Base-by-base conservation (phyloP, 106 monocot genomes). In the Dactylorhiza incarnata region DNA sequence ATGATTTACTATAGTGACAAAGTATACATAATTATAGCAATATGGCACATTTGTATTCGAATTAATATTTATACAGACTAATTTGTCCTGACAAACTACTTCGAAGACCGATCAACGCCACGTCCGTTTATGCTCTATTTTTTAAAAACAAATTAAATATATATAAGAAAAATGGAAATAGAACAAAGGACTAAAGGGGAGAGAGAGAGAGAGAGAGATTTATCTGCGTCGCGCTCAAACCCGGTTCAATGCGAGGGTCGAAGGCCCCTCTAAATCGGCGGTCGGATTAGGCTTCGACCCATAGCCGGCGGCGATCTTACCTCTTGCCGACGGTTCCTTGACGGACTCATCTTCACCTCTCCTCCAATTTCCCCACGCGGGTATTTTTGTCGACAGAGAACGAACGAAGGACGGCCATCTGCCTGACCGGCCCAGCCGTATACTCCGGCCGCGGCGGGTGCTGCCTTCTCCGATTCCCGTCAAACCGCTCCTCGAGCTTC, bases 341-440 rank as follows among this genome's bases (percentile, higher is more conserved):
- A 19, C 45, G 3, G 74, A 74, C 7, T 29, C 54, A 4, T 54
- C 56, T 2, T 81, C 85, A 7, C 73, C 80, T 68, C 80, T 73
- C 77, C 80, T 76, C 37, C 74, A 78, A 16, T 52, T 56, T 7
- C 76, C 81, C 87, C 84, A 83, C n/a, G 76, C 74, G 17, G 81
- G 71, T 3, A 81, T 26, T 49, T 55, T 85, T 12, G 71, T 49
- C 22, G 91, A 91, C 4, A 91, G 45, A 25, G 81, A 84, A 61
- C 88, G 48, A 49, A 65, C 45, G 9, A 91, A 74, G 71, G 86
- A 86, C 11, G 86, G 82, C 91, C 88, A 88, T 75, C 88, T 72
- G 7, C 73, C 91, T 14, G 88, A 86, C 59, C 78, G 19, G 1
- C 91, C 83, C 11, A 85, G 62, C 43, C 81, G 75, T 10, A 81